Base-by-base conservation (phyloP, 179 eudicot genomes). In the Gypsophila paniculata region DNA sequence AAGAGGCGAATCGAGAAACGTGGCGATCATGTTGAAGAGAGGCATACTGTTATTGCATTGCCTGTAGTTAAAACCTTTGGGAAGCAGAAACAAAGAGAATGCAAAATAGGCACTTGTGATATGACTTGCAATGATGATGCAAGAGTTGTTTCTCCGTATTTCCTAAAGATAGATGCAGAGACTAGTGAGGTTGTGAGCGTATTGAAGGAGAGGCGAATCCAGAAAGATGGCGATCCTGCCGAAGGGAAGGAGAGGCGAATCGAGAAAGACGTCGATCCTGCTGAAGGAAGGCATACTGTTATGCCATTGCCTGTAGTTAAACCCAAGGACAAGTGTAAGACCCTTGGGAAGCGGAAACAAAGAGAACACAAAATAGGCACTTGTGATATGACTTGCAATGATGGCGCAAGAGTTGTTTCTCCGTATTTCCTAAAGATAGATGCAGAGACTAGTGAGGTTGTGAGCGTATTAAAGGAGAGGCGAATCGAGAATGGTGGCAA, bases 121-220 rank as follows among this genome's bases (percentile, higher is more conserved):
- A 25, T 49, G 25, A 72, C 14, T 21, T 19, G 54, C 60, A 60
- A 59, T 36, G 73, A 39, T 17, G 72, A 32, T 34, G 10, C 48
- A 53, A 71, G 66, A 49, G 67, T 70, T 71, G 69, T 63, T 60
- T 81, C 77, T 54, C 79, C 79, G 1, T 77, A 61, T 72, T 68
- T 81, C 39, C 68, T 18, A 51, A 48, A 63, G 39, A 59, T 15
- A 55, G 58, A 17, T 38, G 2, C 8, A 46, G 29, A n/a, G 26
- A 8, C 32, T 55, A 22, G 26, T 58, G 60, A 39, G 61, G n/a
- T 15, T 51, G 13, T 11, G 49, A 6, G 13, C 55, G 34, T 29
- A 4, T 29, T 29, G 72, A 46, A 18, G 18, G 25, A 34, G 73
- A 57, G 32, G 42, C 34, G 34, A 29, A 29, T 29, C 4, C 2